Conservation (phyloP, 148 eudicot species). For the Drosera capensis region DNA sequence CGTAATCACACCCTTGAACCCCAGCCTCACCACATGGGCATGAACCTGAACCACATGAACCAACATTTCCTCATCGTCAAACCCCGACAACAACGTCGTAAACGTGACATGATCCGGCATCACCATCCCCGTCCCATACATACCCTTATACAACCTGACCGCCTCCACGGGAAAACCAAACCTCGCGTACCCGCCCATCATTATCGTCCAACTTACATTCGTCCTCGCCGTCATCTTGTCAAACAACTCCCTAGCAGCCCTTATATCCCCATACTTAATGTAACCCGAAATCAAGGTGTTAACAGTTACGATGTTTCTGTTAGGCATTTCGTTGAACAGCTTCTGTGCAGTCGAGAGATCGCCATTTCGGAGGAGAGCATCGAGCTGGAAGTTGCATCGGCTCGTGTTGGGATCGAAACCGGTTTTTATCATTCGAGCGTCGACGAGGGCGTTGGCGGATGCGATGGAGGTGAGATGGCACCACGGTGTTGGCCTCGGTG, state of each 20-base stretch:
- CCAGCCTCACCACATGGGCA: slow-evolving; percentile 43
- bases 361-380: slow-evolving; percentile 16
- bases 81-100: slow-evolving; percentile 49
- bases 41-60: slow-evolving; percentile 39
- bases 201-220: slow-evolving; percentile 59
- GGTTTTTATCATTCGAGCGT: slow-evolving; percentile 57
- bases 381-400: slow-evolving; percentile 37
- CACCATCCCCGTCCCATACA: slow-evolving; percentile 31
- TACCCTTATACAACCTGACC: slow-evolving; percentile 35
- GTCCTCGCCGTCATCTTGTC: slow-evolving; percentile 26
- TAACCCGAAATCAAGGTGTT: slow-evolving; percentile 49
- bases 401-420: slow-evolving; percentile 48
- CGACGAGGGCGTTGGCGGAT: too few species aligned
- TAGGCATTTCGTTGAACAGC: slow-evolving; percentile 63
- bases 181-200: slow-evolving; percentile 59
- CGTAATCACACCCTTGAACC: slow-evolving; percentile 16
- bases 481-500: too few species aligned
- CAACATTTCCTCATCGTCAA: slow-evolving; percentile 18
- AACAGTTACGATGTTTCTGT: slow-evolving; percentile 24
- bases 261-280: slow-evolving; percentile 40
- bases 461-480: too few species aligned
- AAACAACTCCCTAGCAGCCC: slow-evolving; percentile 42
- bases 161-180: slow-evolving; percentile 27
- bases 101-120: slow-evolving; percentile 67
- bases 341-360: slow-evolving; percentile 27